A percentile compares a stretch with the other conserved stretches of the same genome.
These are phyloP conservation scores for Talaromyces verruculosus DNA, from an alignment of 2,329 filamentous ascomycete genomes.

Conservation along the genomic window DNA sequence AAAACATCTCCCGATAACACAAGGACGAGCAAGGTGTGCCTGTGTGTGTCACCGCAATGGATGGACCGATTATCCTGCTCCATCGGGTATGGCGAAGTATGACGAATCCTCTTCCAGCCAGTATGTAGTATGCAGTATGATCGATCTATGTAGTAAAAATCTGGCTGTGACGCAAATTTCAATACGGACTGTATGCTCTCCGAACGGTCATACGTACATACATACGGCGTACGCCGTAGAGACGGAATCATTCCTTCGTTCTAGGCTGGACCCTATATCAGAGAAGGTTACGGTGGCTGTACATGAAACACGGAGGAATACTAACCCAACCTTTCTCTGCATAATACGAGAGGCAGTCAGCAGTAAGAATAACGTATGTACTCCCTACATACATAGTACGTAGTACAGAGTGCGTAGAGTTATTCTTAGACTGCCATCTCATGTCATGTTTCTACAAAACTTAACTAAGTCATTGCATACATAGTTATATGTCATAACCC, in stretches of 20 bases:
- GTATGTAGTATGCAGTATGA: neutral
- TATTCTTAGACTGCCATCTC: neutral
- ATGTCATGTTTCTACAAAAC: neutral
- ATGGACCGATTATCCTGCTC: neutral
- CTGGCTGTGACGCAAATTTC: neutral
- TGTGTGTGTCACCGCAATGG: neutral
- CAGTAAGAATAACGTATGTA: neutral
- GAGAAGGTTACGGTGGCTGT: neutral
- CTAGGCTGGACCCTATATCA: neutral
- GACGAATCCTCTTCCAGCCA: neutral
- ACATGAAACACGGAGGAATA: constrained; percentile 2
- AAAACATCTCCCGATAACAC: neutral
- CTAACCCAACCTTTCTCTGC: neutral
- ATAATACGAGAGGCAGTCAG: neutral
- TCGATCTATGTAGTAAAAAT: neutral
- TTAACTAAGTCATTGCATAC: no score
- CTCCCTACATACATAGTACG: neutral
- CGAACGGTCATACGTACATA: neutral
- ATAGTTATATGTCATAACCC: neutral
- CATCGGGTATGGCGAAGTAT: neutral
- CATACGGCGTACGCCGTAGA: neutral
- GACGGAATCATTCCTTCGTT: neutral
- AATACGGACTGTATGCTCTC: neutral
- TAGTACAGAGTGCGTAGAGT: neutral
- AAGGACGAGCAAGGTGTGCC: neutral